phyloP scores from a whole-genome alignment of 495 filamentous ascomycete species.

The Penicillium mononematosum region DNA sequence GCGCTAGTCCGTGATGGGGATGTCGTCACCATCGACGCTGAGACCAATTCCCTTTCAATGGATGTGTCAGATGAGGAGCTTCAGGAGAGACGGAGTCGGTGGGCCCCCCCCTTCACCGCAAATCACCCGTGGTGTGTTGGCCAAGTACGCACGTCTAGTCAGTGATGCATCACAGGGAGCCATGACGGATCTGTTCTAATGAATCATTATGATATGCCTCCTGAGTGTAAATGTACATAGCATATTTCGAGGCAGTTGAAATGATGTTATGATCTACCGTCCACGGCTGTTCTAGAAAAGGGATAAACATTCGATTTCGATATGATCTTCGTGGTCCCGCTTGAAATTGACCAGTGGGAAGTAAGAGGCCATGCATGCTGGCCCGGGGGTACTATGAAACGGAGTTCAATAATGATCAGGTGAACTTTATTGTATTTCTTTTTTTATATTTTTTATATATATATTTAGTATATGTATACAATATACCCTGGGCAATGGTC shows the following conservation, averaged over 20 bases:
- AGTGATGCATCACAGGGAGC: conserved; percentile 71
- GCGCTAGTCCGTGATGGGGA: conserved; percentile 80
- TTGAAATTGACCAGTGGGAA: conserved; percentile 5
- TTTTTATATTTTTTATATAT: too few relatives aligned
- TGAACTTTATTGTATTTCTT: too few relatives aligned
- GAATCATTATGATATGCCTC: conserved; percentile 6
- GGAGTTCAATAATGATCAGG: not conserved
- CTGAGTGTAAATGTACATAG: not conserved
- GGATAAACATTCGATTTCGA: conserved; percentile 5
- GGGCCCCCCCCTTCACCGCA: conserved; percentile 69
- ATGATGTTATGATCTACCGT: conserved; percentile 9
- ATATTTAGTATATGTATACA: too few relatives aligned
- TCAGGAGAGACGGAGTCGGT: conserved; percentile 59
- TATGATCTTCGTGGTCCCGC: conserved; percentile 7
- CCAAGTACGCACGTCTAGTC: conserved; percentile 81
- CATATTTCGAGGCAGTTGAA: not conserved
- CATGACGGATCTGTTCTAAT: conserved; percentile 53
- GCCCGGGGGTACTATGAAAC: not conserved
- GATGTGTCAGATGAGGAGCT: conserved; percentile 77
- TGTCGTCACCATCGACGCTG: conserved; percentile 80
- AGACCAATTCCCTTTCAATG: conserved; percentile 71
- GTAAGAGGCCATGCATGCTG: not conserved
- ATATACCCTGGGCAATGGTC: too few relatives aligned
- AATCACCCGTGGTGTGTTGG: conserved; percentile 83
- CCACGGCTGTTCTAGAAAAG: not conserved